A percentile compares a stretch with the other conserved stretches of the same genome.
phyloP scores from a whole-genome alignment of 2,329 filamentous ascomycete species.

The Dactylellina drechsleri region DNA sequence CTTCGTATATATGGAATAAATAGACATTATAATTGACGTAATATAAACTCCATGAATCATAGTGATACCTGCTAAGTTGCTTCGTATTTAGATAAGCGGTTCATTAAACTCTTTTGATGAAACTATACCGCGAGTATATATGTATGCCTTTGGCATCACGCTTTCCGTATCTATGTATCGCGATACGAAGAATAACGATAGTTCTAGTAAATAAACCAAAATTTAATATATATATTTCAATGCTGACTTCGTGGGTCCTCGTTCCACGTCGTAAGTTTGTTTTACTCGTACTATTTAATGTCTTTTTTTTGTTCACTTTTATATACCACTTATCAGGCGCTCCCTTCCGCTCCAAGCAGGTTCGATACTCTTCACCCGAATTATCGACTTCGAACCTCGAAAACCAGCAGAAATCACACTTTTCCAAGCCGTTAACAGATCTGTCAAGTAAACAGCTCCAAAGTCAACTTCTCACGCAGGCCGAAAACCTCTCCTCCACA shows the following conservation, averaged over 20 bases:
- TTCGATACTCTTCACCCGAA: background rate
- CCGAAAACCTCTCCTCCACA: slow-evolving; percentile 17
- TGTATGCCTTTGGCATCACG: too few species aligned
- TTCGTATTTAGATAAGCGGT: background rate
- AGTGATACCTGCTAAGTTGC: too few species aligned
- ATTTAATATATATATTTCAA: background rate
- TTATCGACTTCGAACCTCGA: background rate
- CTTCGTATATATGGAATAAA: too few species aligned
- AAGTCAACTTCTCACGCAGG: slow-evolving; percentile 4
- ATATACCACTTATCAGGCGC: background rate
- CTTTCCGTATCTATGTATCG: too few species aligned
- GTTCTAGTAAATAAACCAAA: too few species aligned
- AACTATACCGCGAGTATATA: too few species aligned
- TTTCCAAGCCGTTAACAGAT: background rate
- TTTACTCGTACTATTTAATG: slow-evolving; percentile 4
- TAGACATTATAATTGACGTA: too few species aligned
- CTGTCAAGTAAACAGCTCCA: background rate
- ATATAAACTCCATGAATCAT: too few species aligned
- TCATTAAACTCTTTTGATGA: too few species aligned
- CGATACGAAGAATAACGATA: too few species aligned
- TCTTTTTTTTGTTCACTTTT: slow-evolving; percentile 6
- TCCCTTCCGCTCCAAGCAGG: background rate
- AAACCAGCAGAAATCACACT: background rate
- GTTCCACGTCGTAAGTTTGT: slow-evolving; percentile 5
- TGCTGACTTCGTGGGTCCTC: background rate